Evolutionary conservation across 1,139 yeast genomes (phyloP).

Genomic region (Candida glucosophila): DNA sequence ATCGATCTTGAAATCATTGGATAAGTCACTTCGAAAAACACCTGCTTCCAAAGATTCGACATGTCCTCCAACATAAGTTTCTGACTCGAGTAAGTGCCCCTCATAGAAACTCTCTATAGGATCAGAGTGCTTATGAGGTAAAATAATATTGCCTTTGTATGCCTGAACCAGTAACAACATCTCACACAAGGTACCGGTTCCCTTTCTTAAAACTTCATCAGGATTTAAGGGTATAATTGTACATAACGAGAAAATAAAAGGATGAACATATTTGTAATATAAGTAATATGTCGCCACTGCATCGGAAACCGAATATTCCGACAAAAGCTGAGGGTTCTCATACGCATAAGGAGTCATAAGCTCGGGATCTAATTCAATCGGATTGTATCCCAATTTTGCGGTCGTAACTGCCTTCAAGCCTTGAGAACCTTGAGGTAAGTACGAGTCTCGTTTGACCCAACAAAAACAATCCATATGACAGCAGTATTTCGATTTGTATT

Average conservation of each 20-base stretch:
- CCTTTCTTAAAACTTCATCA: conserved; percentile 91
- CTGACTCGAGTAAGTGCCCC: conserved; percentile 90
- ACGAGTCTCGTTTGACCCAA: conserved; percentile 99
- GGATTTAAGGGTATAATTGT: conserved; percentile 94
- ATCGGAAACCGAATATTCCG: conserved; percentile 98
- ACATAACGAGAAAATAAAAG: conserved; percentile 91
- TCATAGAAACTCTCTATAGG: conserved; percentile 89
- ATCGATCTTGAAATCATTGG: conserved; percentile 68
- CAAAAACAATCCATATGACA: conserved; percentile 96
- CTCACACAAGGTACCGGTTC: conserved; percentile 98
- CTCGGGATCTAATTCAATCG: conserved; percentile 95
- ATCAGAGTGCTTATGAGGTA: conserved; percentile 91
- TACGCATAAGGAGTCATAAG: conserved; percentile 96
- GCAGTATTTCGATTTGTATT: conserved; percentile 87
- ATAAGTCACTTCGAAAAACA: conserved; percentile 85
- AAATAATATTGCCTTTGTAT: conserved; percentile 60
- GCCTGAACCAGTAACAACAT: conserved; percentile 98
- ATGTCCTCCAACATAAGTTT: conserved; percentile 98
- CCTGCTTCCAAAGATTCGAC: conserved; percentile 98
- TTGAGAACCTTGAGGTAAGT: conserved; percentile 96
- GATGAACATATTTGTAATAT: conserved; percentile 95
- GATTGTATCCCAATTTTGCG: conserved; percentile 91
- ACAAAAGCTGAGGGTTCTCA: conserved; percentile 83
- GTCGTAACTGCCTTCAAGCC: conserved; percentile 98
- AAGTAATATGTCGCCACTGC: conserved; percentile 97